phyloP scores from a whole-genome alignment of 2,329 filamentous ascomycete species.

The Talaromyces sp. region DNA sequence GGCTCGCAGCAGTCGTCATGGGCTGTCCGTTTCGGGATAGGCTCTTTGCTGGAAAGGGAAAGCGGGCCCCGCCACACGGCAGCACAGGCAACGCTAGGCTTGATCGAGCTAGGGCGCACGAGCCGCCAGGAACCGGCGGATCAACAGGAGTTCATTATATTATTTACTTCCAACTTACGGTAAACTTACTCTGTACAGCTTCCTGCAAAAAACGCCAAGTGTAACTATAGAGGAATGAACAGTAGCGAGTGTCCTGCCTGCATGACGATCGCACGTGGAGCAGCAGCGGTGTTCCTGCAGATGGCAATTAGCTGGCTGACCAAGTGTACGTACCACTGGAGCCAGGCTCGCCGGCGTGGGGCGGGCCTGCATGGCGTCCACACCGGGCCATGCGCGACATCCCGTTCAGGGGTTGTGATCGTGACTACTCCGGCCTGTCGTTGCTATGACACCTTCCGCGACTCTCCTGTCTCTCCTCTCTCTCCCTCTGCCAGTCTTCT shows the following conservation, averaged over 20 bases:
- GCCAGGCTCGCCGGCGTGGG: background rate
- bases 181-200: no score
- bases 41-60: background rate
- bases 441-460: background rate
- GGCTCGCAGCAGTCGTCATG: background rate
- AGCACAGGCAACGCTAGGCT: background rate
- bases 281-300: background rate
- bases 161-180: no score
- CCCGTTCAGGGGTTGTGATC: background rate
- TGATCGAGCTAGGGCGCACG: background rate
- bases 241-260: no score
- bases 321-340: background rate
- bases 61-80: background rate
- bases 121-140: background rate
- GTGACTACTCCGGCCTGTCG: background rate
- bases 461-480: background rate
- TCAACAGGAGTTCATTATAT: background rate
- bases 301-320: background rate
- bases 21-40: background rate
- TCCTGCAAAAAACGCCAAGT: no score
- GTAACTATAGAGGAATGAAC: no score
- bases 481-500: background rate
- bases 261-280: background rate
- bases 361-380: background rate
- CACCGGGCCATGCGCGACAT: background rate